phyloP scores from a whole-genome alignment of 805 yeast species.

The Yamadazyma kitorensis region DNA sequence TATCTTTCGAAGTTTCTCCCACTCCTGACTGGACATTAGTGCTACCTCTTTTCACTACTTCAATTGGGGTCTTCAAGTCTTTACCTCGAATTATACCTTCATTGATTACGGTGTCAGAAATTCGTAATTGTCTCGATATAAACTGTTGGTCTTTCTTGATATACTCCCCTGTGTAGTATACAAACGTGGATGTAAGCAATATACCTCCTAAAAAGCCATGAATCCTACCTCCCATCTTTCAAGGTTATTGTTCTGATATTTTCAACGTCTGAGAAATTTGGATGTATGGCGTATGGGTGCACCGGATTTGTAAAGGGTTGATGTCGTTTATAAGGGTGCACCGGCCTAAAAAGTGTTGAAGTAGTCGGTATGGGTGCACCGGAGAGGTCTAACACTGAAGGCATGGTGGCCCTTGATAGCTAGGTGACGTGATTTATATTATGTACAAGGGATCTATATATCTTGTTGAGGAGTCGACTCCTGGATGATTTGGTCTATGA shows the following conservation, averaged over 20 bases:
- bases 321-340: not conserved
- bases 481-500: too few species aligned
- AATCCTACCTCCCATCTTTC: conserved; percentile 40
- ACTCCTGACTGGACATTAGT: conserved; percentile 17
- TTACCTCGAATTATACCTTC: conserved; percentile 50
- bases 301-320: not conserved
- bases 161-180: conserved; percentile 59
- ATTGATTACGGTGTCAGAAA: conserved; percentile 49
- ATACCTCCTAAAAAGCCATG: conserved; percentile 51
- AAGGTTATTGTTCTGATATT: too few species aligned
- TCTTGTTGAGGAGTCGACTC: too few species aligned
- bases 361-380: too few species aligned
- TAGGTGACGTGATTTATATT: too few species aligned
- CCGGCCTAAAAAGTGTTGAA: too few species aligned
- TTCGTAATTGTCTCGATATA: conserved; percentile 46
- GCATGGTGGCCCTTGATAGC: too few species aligned
- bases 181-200: conserved; percentile 57
- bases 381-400: too few species aligned
- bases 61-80: conserved; percentile 42
- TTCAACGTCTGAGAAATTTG: not conserved
- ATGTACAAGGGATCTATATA: too few species aligned
- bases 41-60: conserved; percentile 30
- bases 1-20: conserved; percentile 64
- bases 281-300: not conserved
- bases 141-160: conserved; percentile 46